Evolutionary conservation across 116 monocot genomes (phyloP), one percentile per base, ranked within the genome.

Genomic region (Cymodocea nodosa): DNA sequence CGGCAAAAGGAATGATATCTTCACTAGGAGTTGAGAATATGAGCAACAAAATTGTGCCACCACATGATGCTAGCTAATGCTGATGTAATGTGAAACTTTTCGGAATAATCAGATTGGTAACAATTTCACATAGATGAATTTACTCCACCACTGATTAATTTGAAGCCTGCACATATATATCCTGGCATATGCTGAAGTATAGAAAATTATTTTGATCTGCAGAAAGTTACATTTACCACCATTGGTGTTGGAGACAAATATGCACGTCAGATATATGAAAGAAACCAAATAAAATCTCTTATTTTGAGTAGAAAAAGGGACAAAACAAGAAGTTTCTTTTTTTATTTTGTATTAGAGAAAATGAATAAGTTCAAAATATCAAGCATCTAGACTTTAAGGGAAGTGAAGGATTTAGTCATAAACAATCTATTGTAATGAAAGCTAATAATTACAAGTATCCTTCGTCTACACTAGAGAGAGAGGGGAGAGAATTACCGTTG

Each of bases 131-230:
- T 67, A 78, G 75, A 72, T 83, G 50, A 51, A 76, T 74, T 50
- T 73, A 77, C 65, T 58, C 76, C 83, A 77, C 30, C 67, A 60
- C 52, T 81, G 78, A 72, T 81, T 77, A 84, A 77, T 56, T 76
- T 80, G 73, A 74, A 78, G 70, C 84, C 37, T 68, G 68, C 50
- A 77, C 22, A 73, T 60, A 20, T 60, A 53, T 23, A 74, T 60
- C 68, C 44, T 62, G 68, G 55, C 60, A 64, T 49, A 56, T 69
- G 15, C 76, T 74, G 72, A 69, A 30, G 62, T 35, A 40, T 60
- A 79, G 78, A 61, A 48, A 59, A 77, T 72, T 69, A 48, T 76
- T 80, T 80, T 72, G 50, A 87, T 81, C 80, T 81, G 83, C 79
- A 82, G 74, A 56, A 8, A 70, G 18, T 49, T 64, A 18, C 9